Conservation (phyloP, 1,139 yeast genomes). For the Pichia sp. region DNA sequence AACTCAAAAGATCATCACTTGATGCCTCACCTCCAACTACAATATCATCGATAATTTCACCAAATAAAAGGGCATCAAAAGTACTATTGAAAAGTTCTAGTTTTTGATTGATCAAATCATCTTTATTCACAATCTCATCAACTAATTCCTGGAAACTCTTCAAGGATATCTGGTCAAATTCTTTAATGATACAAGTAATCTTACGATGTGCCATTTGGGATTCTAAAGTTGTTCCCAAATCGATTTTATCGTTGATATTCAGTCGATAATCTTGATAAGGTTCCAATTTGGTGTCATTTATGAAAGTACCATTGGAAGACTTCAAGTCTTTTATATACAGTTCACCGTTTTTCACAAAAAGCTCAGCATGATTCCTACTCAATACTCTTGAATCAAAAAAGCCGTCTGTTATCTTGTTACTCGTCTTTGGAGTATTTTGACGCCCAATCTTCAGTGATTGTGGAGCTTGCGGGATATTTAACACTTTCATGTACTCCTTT, state of each 20-base stretch:
- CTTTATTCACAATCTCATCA: constrained; percentile 18
- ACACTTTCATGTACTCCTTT: constrained; percentile 62
- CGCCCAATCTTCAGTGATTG: constrained; percentile 84
- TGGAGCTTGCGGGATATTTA: constrained; percentile 76
- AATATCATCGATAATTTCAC: constrained; percentile 45
- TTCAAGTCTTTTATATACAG: constrained; percentile 79
- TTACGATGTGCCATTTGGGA: constrained; percentile 77
- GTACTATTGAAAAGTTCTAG: constrained; percentile 34
- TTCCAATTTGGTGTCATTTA: constrained; percentile 66
- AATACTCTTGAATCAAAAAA: constrained; percentile 90
- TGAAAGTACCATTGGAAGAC: constrained; percentile 90
- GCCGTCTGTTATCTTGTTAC: constrained; percentile 78
- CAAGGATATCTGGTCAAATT: constrained; percentile 39
- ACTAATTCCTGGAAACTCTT: constrained; percentile 22
- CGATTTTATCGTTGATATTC: constrained; percentile 69
- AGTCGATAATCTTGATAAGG: constrained; percentile 52
- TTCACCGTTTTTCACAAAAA: constrained; percentile 53
- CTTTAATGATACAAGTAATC: constrained; percentile 73
- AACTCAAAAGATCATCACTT: constrained; percentile 21
- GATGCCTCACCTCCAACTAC: neutral
- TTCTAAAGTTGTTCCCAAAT: constrained; percentile 88
- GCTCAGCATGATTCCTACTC: constrained; percentile 88
- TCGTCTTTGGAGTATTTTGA: constrained; percentile 66
- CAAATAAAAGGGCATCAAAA: constrained; percentile 72
- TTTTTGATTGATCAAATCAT: constrained; percentile 21